Evolutionary conservation across 2,329 filamentous ascomycete genomes (phyloP).

Genomic region (Fusarium udum): DNA sequence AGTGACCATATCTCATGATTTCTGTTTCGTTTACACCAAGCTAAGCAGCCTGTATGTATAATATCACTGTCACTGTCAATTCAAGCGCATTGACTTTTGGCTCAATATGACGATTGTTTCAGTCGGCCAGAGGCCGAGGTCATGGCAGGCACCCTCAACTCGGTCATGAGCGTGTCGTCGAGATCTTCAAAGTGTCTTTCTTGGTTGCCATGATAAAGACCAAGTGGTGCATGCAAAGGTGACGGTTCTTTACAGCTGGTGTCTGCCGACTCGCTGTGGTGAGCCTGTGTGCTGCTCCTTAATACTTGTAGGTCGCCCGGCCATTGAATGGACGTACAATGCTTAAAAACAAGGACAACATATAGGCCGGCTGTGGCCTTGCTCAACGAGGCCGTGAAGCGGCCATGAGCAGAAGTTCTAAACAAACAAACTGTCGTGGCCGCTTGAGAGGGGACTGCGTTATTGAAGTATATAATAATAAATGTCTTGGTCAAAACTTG

Average conservation of each 20-base stretch:
- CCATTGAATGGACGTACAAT: constrained; percentile 31
- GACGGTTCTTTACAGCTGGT: constrained; percentile 31
- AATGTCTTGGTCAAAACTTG: not conserved
- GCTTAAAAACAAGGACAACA: constrained; percentile 28
- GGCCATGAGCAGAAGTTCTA: constrained; percentile 34
- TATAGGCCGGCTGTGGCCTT: constrained; percentile 33
- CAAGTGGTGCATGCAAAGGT: constrained; percentile 16
- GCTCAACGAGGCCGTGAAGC: constrained; percentile 24
- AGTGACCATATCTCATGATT: constrained; percentile 30
- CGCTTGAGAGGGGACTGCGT: constrained; percentile 4
- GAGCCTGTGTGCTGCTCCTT: constrained; percentile 32
- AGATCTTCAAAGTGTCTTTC: constrained; percentile 9
- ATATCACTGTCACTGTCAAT: not conserved
- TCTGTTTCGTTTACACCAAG: constrained; percentile 22
- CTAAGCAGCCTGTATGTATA: not conserved
- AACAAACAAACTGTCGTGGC: constrained; percentile 41
- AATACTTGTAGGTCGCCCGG: constrained; percentile 7
- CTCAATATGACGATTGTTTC: constrained; percentile 27
- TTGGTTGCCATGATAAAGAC: constrained; percentile 17
- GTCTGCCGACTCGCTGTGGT: constrained; percentile 35
- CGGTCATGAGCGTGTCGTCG: not conserved
- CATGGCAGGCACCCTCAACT: constrained; percentile 10
- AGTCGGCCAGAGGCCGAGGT: constrained; percentile 23
- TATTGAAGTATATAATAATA: constrained; percentile 1
- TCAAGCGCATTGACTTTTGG: constrained; percentile 10